These are phyloP conservation scores for Fusarium buxicola DNA, from an alignment of 2,329 filamentous ascomycete species.

Conservation along the genomic window DNA sequence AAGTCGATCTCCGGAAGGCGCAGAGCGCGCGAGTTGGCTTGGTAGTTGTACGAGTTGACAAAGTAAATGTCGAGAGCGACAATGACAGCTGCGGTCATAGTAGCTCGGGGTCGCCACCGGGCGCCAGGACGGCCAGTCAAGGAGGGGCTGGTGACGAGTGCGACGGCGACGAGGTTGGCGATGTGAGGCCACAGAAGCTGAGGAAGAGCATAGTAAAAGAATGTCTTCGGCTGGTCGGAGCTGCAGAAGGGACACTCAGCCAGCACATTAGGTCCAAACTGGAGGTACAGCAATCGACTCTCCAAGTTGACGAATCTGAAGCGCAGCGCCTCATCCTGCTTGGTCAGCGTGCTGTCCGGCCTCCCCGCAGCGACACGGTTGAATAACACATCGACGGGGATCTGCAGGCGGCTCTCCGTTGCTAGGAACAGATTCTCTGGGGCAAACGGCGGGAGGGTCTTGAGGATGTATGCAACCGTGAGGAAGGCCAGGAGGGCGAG, in stretches of 20 bases:
- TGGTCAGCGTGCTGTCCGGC: conserved; percentile 60
- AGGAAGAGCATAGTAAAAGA: conserved; percentile 84
- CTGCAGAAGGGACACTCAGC: conserved; percentile 85
- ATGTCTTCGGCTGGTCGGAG: conserved; percentile 74
- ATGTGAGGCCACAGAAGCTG: conserved; percentile 82
- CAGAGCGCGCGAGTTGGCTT: conserved; percentile 71
- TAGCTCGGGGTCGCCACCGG: conserved; percentile 78
- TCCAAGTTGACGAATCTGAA: conserved; percentile 76
- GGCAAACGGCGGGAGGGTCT: conserved; percentile 74
- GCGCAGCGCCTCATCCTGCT: conserved; percentile 72
- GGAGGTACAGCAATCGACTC: conserved; percentile 83
- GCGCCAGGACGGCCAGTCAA: conserved; percentile 72
- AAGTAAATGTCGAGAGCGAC: conserved; percentile 74
- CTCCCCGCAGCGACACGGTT: conserved; percentile 74
- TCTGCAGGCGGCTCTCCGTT: conserved; percentile 86
- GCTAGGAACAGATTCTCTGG: conserved; percentile 84
- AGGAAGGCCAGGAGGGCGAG: conserved; percentile 69
- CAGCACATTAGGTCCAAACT: conserved; percentile 81
- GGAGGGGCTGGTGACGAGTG: conserved; percentile 76
- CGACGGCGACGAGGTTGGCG: conserved; percentile 77
- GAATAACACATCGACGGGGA: conserved; percentile 87
- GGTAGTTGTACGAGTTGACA: conserved; percentile 73
- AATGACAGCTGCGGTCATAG: conserved; percentile 69
- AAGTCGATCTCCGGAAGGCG: conserved; percentile 73
- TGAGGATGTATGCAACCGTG: conserved; percentile 60